phyloP scores from a whole-genome alignment of 306 rosid species.

The Hippophae gyantsensis region DNA sequence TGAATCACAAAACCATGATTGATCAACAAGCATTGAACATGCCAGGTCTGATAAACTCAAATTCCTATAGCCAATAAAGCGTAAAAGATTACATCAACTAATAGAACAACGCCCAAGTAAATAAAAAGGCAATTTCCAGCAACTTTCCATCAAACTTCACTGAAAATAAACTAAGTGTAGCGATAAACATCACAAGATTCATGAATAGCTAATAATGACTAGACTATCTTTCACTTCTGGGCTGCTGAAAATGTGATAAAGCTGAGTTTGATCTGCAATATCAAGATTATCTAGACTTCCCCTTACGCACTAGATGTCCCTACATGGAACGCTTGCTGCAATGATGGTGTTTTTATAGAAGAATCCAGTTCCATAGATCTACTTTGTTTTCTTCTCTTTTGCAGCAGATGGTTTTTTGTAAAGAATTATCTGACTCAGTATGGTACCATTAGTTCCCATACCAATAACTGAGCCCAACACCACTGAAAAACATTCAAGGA shows the following conservation, averaged over 20 bases:
- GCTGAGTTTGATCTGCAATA: conserved; percentile 4
- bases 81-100: no score
- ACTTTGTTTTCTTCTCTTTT: conserved; percentile 69
- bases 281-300: neutral
- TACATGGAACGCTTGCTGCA: conserved; percentile 11
- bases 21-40: no score
- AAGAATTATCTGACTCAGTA: conserved; percentile 65
- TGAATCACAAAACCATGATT: no score
- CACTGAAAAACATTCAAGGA: conserved; percentile 51
- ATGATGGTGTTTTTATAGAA: conserved; percentile 12
- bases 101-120: no score
- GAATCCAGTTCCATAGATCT: conserved; percentile 10
- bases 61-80: no score
- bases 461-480: conserved; percentile 71
- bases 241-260: neutral
- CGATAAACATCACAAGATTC: no score
- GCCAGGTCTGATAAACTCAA: no score
- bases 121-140: no score
- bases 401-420: conserved; percentile 53
- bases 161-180: no score
- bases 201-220: no score
- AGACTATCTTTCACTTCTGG: no score
- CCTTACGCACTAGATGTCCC: neutral
- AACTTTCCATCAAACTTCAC: no score
- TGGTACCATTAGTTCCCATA: conserved; percentile 57